A percentile compares a stretch with the other conserved stretches of the same genome.
Conservation (phyloP, 148 eudicot species). For the Camellia lanceoleosa region DNA sequence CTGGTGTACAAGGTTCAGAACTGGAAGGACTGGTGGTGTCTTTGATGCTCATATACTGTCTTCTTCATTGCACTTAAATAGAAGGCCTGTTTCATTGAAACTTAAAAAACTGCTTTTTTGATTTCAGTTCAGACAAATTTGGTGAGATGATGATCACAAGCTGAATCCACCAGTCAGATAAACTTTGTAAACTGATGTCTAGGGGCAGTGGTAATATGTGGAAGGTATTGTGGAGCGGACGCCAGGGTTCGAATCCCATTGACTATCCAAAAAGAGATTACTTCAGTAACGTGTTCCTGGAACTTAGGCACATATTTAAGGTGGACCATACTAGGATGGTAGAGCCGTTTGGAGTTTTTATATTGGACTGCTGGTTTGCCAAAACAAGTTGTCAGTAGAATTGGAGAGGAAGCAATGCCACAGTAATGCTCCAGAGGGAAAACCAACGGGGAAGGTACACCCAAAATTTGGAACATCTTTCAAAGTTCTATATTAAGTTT, state of each 20-base stretch:
- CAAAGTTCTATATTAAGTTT: not conserved
- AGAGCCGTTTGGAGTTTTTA: not conserved
- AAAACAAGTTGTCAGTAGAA: not conserved
- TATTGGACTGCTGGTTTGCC: not conserved
- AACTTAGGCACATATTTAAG: constrained; percentile 2
- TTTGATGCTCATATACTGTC: constrained; percentile 4
- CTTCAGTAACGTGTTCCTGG: not conserved
- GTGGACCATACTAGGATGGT: constrained; percentile 1
- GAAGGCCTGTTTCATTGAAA: constrained; percentile 6
- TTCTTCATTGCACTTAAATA: not conserved
- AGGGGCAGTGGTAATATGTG: too few relatives aligned
- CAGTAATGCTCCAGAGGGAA: constrained; percentile 1
- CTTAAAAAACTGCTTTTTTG: constrained; percentile 2
- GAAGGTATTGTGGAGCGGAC: too few relatives aligned
- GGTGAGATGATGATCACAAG: not conserved
- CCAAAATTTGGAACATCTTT: not conserved
- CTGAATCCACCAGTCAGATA: not conserved
- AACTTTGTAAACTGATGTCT: not conserved
- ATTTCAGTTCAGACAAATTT: not conserved
- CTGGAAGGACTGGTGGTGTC: constrained; percentile 8
- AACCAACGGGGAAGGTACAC: not conserved
- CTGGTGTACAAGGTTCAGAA: constrained; percentile 14
- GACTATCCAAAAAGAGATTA: too few relatives aligned
- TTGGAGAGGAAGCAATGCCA: not conserved
- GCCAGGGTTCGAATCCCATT: too few relatives aligned